Evolutionary conservation across 164 flowering plant genomes (phyloP), one percentile per base, ranked within the genome.

Genomic region (Aristolochia californica): DNA sequence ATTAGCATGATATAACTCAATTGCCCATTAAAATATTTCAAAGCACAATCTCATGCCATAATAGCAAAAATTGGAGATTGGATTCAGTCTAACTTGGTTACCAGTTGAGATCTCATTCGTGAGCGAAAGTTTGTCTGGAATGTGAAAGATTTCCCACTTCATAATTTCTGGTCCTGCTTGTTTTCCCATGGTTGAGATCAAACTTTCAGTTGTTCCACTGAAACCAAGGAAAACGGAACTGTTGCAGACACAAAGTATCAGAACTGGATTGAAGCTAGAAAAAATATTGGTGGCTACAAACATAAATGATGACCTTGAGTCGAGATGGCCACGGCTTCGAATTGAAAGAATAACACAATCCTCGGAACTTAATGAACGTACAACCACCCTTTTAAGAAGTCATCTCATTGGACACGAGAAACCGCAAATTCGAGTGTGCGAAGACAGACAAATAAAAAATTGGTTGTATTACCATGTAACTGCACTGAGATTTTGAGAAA

Each of bases 71-170:
- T 23, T 20, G 16, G 43, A 48, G 16, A 20, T 45, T 21, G 34
- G 17, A 5, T 14, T 50, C 27, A 22, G 26, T 16, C 5, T 5
- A 16, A 47, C 5, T 4, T 17, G 58, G 27, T 23, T 25, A 84
- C 97, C 94, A 49, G 84, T 85, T n/a, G 87, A 80, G 43, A 78
- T 87, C 27, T 78, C 70, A 57, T 69, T 77, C 5, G 74, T 63
- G 48, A 74, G 14, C 0, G 78, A 82, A 27, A 70, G 80, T 62
- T 74, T 81, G 20, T 66, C 83, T 2, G 97, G 91, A 47, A 87
- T 61, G 55, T 85, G 73, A 30, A 82, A 17, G 43, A 85, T 83
- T 63, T 81, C 69, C 82, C 84, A 78, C 66, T 63, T 58, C 78
- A 57, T 59, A 59, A 12, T 58, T 13, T 40, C 44, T 18, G 51